These are phyloP conservation scores for Fusarium vanettenii DNA, from an alignment of 2,329 filamentous ascomycete species.

Conservation along the genomic window DNA sequence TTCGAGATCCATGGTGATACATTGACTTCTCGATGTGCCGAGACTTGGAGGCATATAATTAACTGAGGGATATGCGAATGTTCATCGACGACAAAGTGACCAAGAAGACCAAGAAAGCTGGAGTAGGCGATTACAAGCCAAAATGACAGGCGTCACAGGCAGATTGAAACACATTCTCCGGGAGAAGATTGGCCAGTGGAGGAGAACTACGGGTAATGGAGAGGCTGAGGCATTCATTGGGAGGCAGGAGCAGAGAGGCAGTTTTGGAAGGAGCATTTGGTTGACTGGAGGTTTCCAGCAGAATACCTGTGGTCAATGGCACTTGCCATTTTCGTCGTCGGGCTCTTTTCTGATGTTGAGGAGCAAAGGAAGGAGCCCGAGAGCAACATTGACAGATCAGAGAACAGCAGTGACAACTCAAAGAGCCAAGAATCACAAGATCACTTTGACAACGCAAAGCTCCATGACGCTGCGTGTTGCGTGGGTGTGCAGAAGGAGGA, in stretches of 20 bases:
- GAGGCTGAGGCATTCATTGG: not conserved
- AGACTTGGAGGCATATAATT: conserved; percentile 24
- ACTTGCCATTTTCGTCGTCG: conserved; percentile 3
- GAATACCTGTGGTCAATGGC: not conserved
- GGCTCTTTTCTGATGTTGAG: not conserved
- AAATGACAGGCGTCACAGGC: conserved; percentile 33
- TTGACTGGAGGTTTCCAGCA: not conserved
- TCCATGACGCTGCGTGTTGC: not conserved
- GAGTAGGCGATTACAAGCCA: conserved; percentile 32
- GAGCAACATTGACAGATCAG: not conserved
- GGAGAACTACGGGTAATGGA: not conserved
- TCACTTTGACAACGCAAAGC: not conserved
- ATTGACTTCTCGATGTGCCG: conserved; percentile 13
- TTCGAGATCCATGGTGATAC: conserved; percentile 45
- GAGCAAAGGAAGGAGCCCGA: not conserved
- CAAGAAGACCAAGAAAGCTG: conserved; percentile 39
- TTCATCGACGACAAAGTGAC: conserved; percentile 30
- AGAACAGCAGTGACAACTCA: not conserved
- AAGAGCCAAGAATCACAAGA: not conserved
- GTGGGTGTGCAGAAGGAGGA: not conserved
- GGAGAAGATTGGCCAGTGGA: conserved; percentile 12
- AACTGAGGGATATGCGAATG: conserved; percentile 34
- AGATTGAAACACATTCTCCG: conserved; percentile 26
- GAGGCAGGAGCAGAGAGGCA: not conserved
- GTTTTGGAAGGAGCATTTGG: not conserved